These are phyloP conservation scores for Aspergillus coremiiformis DNA, from an alignment of 495 filamentous ascomycete species.

Conservation along the genomic window DNA sequence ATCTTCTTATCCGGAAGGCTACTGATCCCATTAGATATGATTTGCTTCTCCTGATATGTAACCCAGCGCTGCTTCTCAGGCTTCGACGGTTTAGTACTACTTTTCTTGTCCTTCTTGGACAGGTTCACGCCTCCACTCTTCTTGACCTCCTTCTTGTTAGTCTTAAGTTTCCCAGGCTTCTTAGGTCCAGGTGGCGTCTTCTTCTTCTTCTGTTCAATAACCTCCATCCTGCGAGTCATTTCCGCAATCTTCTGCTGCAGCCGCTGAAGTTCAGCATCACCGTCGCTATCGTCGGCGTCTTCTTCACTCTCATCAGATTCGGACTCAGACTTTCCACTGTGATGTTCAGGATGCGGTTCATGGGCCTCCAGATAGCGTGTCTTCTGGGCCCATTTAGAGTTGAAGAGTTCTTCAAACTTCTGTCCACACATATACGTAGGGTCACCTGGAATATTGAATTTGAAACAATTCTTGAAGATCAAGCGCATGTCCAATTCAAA, in stretches of 20 bases:
- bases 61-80: conserved; percentile 47
- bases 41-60: conserved; percentile 72
- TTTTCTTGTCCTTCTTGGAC: conserved; percentile 51
- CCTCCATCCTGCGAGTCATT: conserved; percentile 49
- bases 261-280: conserved; percentile 56
- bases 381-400: conserved; percentile 65
- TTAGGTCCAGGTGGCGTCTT: conserved; percentile 55
- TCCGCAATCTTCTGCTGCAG: conserved; percentile 61
- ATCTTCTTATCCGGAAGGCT: conserved; percentile 67
- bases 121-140: conserved; percentile 35
- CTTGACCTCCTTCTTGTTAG: conserved; percentile 48
- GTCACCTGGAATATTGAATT: conserved; percentile 81
- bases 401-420: conserved; percentile 63
- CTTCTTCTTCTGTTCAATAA: conserved; percentile 52
- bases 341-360: conserved; percentile 50
- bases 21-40: conserved; percentile 74
- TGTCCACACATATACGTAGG: conserved; percentile 63
- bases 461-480: conserved; percentile 83
- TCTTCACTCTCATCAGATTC: conserved; percentile 60
- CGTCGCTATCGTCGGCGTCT: conserved; percentile 57
- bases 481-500: conserved; percentile 75
- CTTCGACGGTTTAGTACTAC: conserved; percentile 30
- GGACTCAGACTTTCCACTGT: conserved; percentile 37
- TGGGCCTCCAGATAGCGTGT: conserved; percentile 68
- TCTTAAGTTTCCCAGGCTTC: conserved; percentile 46